A percentile compares a stretch with the other conserved stretches of the same genome.
phyloP scores from a whole-genome alignment of 495 filamentous ascomycete genomes.

The Penicillium diatomitis region DNA sequence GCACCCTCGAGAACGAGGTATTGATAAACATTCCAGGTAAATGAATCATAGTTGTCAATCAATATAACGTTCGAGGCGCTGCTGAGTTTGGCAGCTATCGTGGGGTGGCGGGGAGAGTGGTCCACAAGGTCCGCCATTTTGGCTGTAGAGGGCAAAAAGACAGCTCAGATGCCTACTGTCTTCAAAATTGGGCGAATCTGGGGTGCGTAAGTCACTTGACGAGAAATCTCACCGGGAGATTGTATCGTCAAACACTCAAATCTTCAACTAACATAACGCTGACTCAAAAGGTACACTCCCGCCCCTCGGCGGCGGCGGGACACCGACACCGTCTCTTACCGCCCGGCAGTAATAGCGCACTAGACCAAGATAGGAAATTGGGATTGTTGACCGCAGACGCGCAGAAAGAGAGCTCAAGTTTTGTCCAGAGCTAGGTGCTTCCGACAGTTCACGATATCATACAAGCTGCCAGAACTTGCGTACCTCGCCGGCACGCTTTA shows the following conservation, averaged over 20 bases:
- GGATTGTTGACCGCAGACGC: constrained; percentile 27
- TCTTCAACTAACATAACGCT: neutral
- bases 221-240: too few relatives aligned
- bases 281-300: constrained; percentile 7
- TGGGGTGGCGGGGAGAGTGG: constrained; percentile 76
- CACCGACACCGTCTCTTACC: constrained; percentile 16
- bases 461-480: constrained; percentile 7
- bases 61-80: constrained; percentile 85
- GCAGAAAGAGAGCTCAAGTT: constrained; percentile 16
- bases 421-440: constrained; percentile 9
- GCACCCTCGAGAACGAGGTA: constrained; percentile 93
- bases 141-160: neutral
- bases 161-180: too few relatives aligned
- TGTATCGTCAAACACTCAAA: too few relatives aligned
- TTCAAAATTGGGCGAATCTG: too few relatives aligned
- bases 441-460: neutral
- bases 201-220: too few relatives aligned
- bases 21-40: constrained; percentile 98
- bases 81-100: constrained; percentile 53
- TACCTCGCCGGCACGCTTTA: constrained; percentile 2
- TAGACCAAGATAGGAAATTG: constrained; percentile 31
- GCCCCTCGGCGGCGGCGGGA: too few relatives aligned
- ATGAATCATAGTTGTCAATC: constrained; percentile 99
- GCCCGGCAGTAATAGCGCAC: constrained; percentile 25
- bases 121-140: constrained; percentile 54